A percentile compares a stretch with the other conserved stretches of the same genome.
These are phyloP conservation scores for Lunularia cruciata DNA, from an alignment of 225 moss, liverwort and hornwort genomes.

Conservation along the genomic window DNA sequence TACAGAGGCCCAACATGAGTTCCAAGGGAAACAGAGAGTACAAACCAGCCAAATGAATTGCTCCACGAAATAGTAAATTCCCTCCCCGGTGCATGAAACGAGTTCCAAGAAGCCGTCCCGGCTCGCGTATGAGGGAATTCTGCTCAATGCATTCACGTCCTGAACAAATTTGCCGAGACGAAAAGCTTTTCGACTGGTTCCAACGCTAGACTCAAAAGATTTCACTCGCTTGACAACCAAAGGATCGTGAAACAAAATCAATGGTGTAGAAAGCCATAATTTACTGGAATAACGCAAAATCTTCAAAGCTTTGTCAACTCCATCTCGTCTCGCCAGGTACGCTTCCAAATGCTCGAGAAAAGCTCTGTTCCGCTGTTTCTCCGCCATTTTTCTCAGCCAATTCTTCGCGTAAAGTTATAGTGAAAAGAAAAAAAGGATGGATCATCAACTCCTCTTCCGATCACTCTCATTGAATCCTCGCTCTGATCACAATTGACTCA, in stretches of 20 bases:
- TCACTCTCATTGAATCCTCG: too few relatives aligned
- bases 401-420: not conserved
- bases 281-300: constrained; percentile 84
- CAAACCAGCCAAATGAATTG: constrained; percentile 97
- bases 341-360: constrained; percentile 78
- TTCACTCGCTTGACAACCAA: constrained; percentile 48
- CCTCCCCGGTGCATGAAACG: constrained; percentile 73
- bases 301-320: constrained; percentile 90
- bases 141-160: constrained; percentile 72
- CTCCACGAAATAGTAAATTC: constrained; percentile 89
- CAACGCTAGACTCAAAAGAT: constrained; percentile 81
- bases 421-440: not conserved
- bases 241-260: constrained; percentile 39
- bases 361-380: constrained; percentile 29
- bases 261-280: constrained; percentile 60
- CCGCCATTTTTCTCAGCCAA: constrained; percentile 29
- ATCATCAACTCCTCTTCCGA: too few relatives aligned
- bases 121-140: constrained; percentile 34
- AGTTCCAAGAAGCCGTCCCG: constrained; percentile 66
- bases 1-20: too few relatives aligned
- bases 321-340: constrained; percentile 79
- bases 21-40: not conserved
- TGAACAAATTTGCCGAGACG: constrained; percentile 92
- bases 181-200: constrained; percentile 87
- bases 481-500: too few relatives aligned